Evolutionary conservation across 2,329 filamentous ascomycete genomes (phyloP).

Genomic region (Cytospora piceae): DNA sequence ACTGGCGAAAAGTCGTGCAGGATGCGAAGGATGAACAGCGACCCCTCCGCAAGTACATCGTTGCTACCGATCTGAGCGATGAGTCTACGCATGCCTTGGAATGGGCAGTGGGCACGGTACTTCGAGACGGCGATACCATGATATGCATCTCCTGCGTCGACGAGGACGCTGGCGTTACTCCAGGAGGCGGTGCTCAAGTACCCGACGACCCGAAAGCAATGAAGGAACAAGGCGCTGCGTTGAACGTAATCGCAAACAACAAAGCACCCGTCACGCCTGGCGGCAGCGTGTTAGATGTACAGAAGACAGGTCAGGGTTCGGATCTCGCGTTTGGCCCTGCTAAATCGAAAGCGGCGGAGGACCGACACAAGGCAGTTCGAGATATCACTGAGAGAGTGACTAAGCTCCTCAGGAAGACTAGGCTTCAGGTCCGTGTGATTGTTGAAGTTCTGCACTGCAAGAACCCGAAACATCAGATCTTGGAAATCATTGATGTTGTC

Average conservation of each 20-base stretch:
- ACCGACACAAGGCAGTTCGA: conserved; percentile 79
- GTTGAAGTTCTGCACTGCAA: conserved; percentile 99
- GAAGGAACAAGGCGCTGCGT: conserved; percentile 73
- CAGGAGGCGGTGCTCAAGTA: conserved; percentile 55
- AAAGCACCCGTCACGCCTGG: conserved; percentile 40
- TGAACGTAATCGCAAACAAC: conserved; percentile 63
- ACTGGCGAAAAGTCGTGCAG: conserved; percentile 75
- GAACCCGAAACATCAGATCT: conserved; percentile 93
- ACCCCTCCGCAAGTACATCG: conserved; percentile 84
- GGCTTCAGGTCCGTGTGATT: conserved; percentile 88
- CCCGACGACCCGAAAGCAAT: conserved; percentile 76
- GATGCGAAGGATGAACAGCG: conserved; percentile 79
- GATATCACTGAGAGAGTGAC: conserved; percentile 83
- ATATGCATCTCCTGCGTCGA: conserved; percentile 93
- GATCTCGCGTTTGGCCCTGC: conserved; percentile 14
- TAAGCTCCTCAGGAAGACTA: conserved; percentile 86
- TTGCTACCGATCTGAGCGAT: conserved; percentile 93
- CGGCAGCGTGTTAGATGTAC: conserved; percentile 39
- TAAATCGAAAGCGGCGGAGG: conserved; percentile 67
- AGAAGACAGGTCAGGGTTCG: conserved; percentile 23
- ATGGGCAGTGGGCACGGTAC: conserved; percentile 94
- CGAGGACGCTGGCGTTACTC: conserved; percentile 72
- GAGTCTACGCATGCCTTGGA: conserved; percentile 95
- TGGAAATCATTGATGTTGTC: conserved; percentile 93
- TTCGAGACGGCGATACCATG: conserved; percentile 91